Evolutionary conservation across 2,329 filamentous ascomycete species (phyloP), one percentile per base, ranked within the genome.

Genomic region (Colletotrichum destructivum): DNA sequence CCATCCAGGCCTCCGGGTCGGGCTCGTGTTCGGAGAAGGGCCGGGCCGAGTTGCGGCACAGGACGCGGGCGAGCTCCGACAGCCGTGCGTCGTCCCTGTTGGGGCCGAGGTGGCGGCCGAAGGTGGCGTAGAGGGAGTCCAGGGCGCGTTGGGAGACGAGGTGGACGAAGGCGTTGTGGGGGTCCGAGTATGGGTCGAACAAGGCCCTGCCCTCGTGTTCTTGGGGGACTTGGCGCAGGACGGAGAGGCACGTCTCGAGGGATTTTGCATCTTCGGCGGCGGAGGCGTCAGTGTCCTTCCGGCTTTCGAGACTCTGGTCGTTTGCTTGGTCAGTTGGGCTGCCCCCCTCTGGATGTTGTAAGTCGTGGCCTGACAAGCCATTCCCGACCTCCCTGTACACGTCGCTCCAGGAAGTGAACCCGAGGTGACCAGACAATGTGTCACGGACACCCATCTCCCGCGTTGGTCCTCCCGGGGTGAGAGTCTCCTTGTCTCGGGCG

Each of bases 321-420:
- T 82, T 46, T 79, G 81, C 31, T 16, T 16, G n/a, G 6, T 15
- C 16, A 4, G 31, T 31, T 31, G 31, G 31, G 31, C 31, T 26
- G 26, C 31, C 31, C 15, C 60, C 46, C 15, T n/a, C 21, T 9
- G n/a, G 13, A 35, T 21, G 31, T 12, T 54, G 47, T 26, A 42
- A 2, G 35, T 56, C 69, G 13, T 42, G 51, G 57, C 23, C 26
- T 8, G 78, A 80, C 8, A 85, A 73, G n/a, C 80, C 83, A 46
- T 80, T 81, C 2, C 81, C 21, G 1, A 84, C 83, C 64, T 85
- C 84, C 21, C 82, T 81, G 57, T 82, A 83, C 13, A 85, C 81
- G n/a, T 80, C 78, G 47, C 78, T 82, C 69, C 83, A 83, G 55
- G 83, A 85, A 2, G 82, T 85, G 74, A 82, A 84, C 47, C 84